Evolutionary conservation across 495 filamentous ascomycete genomes (phyloP).

Genomic region (Aspergillus mulundensis): DNA sequence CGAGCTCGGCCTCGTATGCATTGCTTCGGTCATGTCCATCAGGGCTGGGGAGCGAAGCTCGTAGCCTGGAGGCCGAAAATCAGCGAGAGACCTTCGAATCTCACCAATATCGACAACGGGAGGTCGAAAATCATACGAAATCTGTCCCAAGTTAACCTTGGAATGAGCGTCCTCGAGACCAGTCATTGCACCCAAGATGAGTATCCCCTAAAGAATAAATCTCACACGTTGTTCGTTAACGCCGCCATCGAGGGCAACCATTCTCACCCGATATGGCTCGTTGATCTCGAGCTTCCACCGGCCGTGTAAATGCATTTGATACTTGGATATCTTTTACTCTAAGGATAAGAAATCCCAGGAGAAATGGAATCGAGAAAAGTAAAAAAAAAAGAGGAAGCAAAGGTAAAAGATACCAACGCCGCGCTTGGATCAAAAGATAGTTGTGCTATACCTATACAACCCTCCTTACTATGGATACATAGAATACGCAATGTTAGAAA

Average conservation of each 20-base stretch:
- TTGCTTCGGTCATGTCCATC: slow-evolving; percentile 73
- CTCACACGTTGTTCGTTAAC: slow-evolving; percentile 63
- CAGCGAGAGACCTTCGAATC: slow-evolving; percentile 33
- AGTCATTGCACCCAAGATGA: slow-evolving; percentile 34
- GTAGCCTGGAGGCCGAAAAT: slow-evolving; percentile 48
- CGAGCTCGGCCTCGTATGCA: slow-evolving; percentile 54
- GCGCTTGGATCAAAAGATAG: no score
- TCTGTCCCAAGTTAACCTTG: slow-evolving; percentile 26
- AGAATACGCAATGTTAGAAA: no score
- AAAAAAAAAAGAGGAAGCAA: no score
- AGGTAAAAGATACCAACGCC: no score
- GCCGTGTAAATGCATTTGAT: background rate
- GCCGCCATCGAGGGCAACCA: slow-evolving; percentile 48
- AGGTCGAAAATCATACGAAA: slow-evolving; percentile 37
- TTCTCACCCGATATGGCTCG: slow-evolving; percentile 47
- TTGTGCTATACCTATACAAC: no score
- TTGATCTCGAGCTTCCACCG: slow-evolving; percentile 49
- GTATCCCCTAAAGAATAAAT: slow-evolving; percentile 28
- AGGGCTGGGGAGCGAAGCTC: slow-evolving; percentile 60
- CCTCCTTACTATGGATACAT: no score
- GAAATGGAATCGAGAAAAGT: no score
- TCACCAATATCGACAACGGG: slow-evolving; percentile 44
- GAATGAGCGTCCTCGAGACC: slow-evolving; percentile 16
- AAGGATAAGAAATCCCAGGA: no score
- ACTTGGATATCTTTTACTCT: no score